Evolutionary conservation across 768 basidiomycete genomes (phyloP), one percentile per base, ranked within the genome.

Genomic region (Russula ochroleuca): DNA sequence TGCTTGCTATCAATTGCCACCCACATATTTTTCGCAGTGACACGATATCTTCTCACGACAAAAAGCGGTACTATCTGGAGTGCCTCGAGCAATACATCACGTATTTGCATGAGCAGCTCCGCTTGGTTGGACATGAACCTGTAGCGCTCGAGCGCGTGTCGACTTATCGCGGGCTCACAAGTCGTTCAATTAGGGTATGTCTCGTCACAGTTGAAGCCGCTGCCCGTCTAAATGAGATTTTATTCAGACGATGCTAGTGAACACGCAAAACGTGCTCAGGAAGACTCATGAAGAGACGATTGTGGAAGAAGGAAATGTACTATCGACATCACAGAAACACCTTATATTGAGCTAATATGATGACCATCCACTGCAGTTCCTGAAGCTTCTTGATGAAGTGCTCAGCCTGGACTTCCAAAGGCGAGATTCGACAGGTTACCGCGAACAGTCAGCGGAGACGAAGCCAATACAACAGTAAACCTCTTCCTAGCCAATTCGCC

Each of bases 11-110:
- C 3, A 17, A 21, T 23, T 45, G 61, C 37, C 40, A 59, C 43
- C 62, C 57, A 48, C 61, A n/a, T 49, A 21, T 11, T 57, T 47
- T 33, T 13, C 15, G 15, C 59, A 87, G 86, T 1, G 88, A 89
- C 56, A 79, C 79, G n/a, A 88, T 90, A 60, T 85, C 88, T 3
- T 88, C 87, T 7, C 88, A 90, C 68, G 88, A 90, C 69, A 89
- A 89, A 69, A 89, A 89, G 68, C 76, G 88, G 2, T 80, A 85
- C 68, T 89, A 90, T 69, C 78, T 90, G 25, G 86, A 87, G 68
- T 87, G 85, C 67, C 73, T 90, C 8, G 88, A 90, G 67, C 81
- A 86, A 62, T 90, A 89, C 71, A 81, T 88, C 15, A 70, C 79
- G 33, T 88, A 83, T 68, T 76, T 89, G 13, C 86, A 87, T 65